Evolutionary conservation across 208 protist genomes (phyloP).

Genomic region (Trichomonas vaginalis): DNA sequence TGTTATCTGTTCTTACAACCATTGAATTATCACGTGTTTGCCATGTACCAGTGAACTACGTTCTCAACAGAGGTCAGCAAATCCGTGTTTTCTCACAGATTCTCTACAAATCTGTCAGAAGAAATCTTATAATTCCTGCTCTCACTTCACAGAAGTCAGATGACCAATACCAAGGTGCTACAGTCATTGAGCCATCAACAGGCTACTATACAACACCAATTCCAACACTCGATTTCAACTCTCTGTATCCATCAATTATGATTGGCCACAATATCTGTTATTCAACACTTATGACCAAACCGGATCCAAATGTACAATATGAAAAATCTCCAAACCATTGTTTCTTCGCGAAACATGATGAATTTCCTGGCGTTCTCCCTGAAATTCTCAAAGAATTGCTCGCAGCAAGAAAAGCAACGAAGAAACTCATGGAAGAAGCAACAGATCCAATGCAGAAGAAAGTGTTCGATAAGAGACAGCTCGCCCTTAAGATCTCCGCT

Average conservation of each 20-base stretch:
- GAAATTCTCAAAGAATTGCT: slow-evolving; percentile 54
- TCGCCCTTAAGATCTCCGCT: slow-evolving; percentile 82
- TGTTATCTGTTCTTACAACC: slow-evolving; percentile 93
- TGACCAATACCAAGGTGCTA: slow-evolving; percentile 78
- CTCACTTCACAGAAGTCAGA: slow-evolving; percentile 13
- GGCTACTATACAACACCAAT: slow-evolving; percentile 50
- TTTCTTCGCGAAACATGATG: slow-evolving; percentile 51
- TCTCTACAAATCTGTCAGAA: slow-evolving; percentile 46
- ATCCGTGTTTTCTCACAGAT: slow-evolving; percentile 81
- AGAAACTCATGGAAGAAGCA: slow-evolving; percentile 51
- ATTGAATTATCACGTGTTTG: slow-evolving; percentile 97
- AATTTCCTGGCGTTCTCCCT: slow-evolving; percentile 25
- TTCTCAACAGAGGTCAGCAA: slow-evolving; percentile 88
- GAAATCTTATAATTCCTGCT: slow-evolving; percentile 27
- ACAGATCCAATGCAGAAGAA: slow-evolving; percentile 48
- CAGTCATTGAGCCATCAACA: slow-evolving; percentile 70
- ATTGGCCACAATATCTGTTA: slow-evolving; percentile 99
- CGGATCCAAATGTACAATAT: slow-evolving; percentile 31
- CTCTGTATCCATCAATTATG: slow-evolving; percentile 98
- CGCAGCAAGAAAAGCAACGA: slow-evolving; percentile 59
- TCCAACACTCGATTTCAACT: slow-evolving; percentile 95
- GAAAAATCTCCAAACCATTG: slow-evolving; percentile 41
- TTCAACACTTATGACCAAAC: slow-evolving; percentile 55
- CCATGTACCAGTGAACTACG: slow-evolving; percentile 81
- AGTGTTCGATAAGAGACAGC: slow-evolving; percentile 82